A percentile compares a stretch with the other conserved stretches of the same genome.
Conservation (phyloP, 306 rosid genomes). For the Betula pendula region DNA sequence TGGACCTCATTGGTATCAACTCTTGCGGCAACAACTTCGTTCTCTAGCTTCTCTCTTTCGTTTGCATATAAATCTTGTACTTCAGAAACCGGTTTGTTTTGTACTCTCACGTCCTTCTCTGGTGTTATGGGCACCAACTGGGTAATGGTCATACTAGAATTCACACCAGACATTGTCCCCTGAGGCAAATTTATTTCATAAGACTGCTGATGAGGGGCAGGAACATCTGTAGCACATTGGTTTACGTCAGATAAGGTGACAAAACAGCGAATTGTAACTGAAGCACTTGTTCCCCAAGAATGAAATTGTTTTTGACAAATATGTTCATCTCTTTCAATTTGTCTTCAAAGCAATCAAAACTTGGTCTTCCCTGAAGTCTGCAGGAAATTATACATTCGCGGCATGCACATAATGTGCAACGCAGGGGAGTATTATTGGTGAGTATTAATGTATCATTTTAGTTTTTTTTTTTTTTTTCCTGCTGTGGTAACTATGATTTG, state of each 20-base stretch:
- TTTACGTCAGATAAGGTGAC: slow-evolving; percentile 23
- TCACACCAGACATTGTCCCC: slow-evolving; percentile 31
- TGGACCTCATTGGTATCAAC: slow-evolving; percentile 30
- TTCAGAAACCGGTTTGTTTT: slow-evolving; percentile 27
- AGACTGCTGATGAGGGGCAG: slow-evolving; percentile 9
- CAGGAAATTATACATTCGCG: too few species aligned
- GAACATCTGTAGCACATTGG: slow-evolving; percentile 25
- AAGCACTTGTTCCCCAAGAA: background rate
- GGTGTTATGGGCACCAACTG: slow-evolving; percentile 53
- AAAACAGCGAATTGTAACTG: background rate
- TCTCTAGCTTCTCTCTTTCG: slow-evolving; percentile 30
- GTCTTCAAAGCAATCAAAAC: background rate
- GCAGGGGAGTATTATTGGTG: too few species aligned
- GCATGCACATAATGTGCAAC: too few species aligned
- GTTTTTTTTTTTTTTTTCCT: too few species aligned
- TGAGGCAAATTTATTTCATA: slow-evolving; percentile 33
- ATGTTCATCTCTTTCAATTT: background rate
- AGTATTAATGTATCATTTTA: background rate
- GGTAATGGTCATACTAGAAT: slow-evolving; percentile 28
- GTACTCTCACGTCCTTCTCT: slow-evolving; percentile 37
- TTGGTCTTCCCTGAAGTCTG: background rate
- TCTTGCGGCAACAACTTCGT: slow-evolving; percentile 20
- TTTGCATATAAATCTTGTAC: slow-evolving; percentile 21
- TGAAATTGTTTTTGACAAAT: background rate
- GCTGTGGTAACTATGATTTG: background rate